A percentile compares a stretch with the other conserved stretches of the same genome.
Conservation (phyloP, 805 yeast genomes). For the Saturnispora mendoncae region DNA sequence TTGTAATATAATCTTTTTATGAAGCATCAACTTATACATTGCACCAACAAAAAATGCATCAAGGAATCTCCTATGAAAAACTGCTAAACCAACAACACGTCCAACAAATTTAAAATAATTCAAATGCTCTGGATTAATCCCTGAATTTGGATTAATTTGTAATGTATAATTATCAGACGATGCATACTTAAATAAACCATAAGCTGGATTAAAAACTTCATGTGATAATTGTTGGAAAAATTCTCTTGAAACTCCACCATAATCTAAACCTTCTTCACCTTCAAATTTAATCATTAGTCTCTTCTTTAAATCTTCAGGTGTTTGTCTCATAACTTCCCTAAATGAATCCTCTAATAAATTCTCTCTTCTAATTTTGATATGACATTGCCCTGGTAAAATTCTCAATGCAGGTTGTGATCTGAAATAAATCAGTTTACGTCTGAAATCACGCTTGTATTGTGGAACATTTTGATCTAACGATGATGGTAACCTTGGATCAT, state of each 20-base stretch:
- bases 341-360: conserved; percentile 95
- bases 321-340: conserved; percentile 97
- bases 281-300: conserved; percentile 96
- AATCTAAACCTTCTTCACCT: conserved; percentile 98
- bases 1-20: conserved; percentile 86
- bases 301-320: conserved; percentile 96
- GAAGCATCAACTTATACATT: conserved; percentile 93
- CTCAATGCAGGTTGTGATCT: conserved; percentile 97
- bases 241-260: conserved; percentile 99
- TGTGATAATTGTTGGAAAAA: conserved; percentile 93
- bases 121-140: conserved; percentile 95
- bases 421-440: conserved; percentile 95
- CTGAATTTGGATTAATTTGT: conserved; percentile 96
- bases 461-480: conserved; percentile 97
- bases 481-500: conserved; percentile 96
- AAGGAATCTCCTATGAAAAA: conserved; percentile 93
- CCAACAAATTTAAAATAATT: conserved; percentile 97
- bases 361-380: conserved; percentile 93
- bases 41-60: conserved; percentile 99
- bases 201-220: conserved; percentile 98
- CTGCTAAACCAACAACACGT: conserved; percentile 95
- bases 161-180: conserved; percentile 97
- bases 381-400: conserved; percentile 97
- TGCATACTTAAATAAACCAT: conserved; percentile 93
- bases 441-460: conserved; percentile 96